Percentiles rank a stretch among this genome's conserved stretches.
These are phyloP conservation scores for Quercus aquifolioides DNA, from an alignment of 306 rosid genomes.

Conservation along the genomic window DNA sequence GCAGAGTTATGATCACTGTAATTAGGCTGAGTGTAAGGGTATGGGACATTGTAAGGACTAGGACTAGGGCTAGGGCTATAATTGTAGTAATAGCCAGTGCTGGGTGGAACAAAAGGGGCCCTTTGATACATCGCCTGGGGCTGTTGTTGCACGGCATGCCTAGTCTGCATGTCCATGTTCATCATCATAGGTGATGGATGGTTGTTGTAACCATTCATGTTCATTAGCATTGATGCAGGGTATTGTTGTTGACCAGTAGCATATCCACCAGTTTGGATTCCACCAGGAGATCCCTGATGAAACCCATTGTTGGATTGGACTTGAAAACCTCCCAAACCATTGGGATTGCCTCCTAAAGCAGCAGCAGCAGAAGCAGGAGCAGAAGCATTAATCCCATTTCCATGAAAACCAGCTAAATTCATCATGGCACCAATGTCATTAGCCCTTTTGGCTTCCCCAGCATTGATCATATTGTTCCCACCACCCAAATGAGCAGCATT, in stretches of 20 bases:
- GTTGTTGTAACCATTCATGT: slow-evolving; percentile 53
- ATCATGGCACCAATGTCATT: slow-evolving; percentile 67
- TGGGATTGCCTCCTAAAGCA: slow-evolving; percentile 42
- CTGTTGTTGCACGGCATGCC: slow-evolving; percentile 64
- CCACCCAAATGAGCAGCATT: slow-evolving; percentile 46
- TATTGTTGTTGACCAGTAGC: slow-evolving; percentile 40
- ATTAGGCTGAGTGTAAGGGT: slow-evolving; percentile 33
- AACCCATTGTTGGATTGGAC: slow-evolving; percentile 37
- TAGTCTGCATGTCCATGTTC: slow-evolving; percentile 64
- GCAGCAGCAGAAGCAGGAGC: slow-evolving; percentile 42
- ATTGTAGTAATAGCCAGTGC: slow-evolving; percentile 67
- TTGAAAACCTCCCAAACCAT: slow-evolving; percentile 44
- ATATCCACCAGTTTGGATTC: slow-evolving; percentile 38
- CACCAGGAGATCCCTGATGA: slow-evolving; percentile 32
- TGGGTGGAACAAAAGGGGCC: slow-evolving; percentile 63
- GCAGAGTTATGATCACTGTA: slow-evolving; percentile 49
- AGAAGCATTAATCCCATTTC: slow-evolving; percentile 30
- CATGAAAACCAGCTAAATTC: slow-evolving; percentile 75
- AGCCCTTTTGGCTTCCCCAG: slow-evolving; percentile 47
- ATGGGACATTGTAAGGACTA: slow-evolving; percentile 8
- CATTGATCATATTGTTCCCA: slow-evolving; percentile 33
- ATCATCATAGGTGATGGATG: slow-evolving; percentile 51
- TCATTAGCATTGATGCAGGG: slow-evolving; percentile 52
- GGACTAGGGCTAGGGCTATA: slow-evolving; percentile 22
- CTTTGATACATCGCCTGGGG: slow-evolving; percentile 92